A percentile compares a stretch with the other conserved stretches of the same genome.
Evolutionary conservation across 139 green algal species (phyloP).

Genomic region (Pycnococcus provasolii): DNA sequence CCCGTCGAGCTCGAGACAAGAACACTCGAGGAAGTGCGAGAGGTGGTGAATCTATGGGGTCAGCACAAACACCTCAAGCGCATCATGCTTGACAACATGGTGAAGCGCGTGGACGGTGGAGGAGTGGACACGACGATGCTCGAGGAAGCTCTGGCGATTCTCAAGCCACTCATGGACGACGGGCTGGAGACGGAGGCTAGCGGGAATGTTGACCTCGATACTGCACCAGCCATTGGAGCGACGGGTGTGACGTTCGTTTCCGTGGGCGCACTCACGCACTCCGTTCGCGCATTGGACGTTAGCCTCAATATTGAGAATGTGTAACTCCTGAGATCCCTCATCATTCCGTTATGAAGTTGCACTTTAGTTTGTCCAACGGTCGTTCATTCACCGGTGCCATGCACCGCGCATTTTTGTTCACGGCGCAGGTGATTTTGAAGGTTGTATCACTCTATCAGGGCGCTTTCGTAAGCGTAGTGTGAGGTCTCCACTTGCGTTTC

Average conservation of each 20-base stretch:
- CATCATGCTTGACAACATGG: constrained; percentile 99
- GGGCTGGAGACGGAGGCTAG: constrained; percentile 77
- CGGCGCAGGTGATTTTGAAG: too few species aligned
- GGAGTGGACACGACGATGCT: constrained; percentile 76
- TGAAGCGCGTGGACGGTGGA: constrained; percentile 35
- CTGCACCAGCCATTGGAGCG: constrained; percentile 61
- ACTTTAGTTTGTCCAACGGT: too few species aligned
- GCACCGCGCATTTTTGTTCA: too few species aligned
- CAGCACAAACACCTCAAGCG: constrained; percentile 3
- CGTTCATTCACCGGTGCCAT: too few species aligned
- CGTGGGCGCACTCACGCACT: constrained; percentile 84
- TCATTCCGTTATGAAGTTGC: too few species aligned
- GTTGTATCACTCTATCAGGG: too few species aligned
- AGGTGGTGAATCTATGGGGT: constrained; percentile 37
- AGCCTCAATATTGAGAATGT: constrained; percentile 52
- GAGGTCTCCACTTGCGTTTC: too few species aligned
- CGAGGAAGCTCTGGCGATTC: neutral
- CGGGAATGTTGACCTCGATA: constrained; percentile 79
- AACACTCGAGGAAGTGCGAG: constrained; percentile 74
- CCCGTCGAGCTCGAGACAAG: constrained; percentile 71
- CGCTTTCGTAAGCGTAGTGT: too few species aligned
- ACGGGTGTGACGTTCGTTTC: constrained; percentile 87
- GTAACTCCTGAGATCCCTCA: neutral
- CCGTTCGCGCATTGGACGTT: constrained; percentile 86
- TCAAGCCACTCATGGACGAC: constrained; percentile 25